Evolutionary conservation across 2,329 filamentous ascomycete species (phyloP).

Genomic region (Monascus ruber): DNA sequence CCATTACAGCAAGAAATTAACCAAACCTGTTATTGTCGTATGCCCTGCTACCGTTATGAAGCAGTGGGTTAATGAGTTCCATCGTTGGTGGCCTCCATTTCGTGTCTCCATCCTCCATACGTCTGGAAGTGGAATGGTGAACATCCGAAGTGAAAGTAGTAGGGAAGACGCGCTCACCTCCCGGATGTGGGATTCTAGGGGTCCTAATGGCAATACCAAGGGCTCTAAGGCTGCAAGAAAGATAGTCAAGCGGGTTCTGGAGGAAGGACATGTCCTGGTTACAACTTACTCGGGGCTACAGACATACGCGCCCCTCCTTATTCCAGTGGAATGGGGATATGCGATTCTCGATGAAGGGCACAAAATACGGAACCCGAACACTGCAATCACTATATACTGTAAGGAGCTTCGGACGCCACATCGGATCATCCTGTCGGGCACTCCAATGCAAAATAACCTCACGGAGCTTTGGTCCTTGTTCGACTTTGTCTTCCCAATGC

Average conservation of each 20-base stretch:
- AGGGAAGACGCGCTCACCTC: conserved; percentile 53
- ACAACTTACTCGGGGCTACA: conserved; percentile 96
- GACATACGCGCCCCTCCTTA: conserved; percentile 72
- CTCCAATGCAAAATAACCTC: conserved; percentile 94
- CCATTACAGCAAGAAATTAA: conserved; percentile 79
- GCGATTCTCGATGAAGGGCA: conserved; percentile 94
- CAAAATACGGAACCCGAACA: conserved; percentile 94
- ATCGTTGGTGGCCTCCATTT: conserved; percentile 98
- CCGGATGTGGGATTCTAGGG: conserved; percentile 40
- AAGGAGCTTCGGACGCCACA: conserved; percentile 88
- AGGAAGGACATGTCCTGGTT: conserved; percentile 82
- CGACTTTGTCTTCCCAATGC: conserved; percentile 96
- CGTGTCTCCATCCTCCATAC: conserved; percentile 90
- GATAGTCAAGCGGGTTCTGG: conserved; percentile 70
- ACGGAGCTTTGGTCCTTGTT: conserved; percentile 94
- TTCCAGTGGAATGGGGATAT: conserved; percentile 81
- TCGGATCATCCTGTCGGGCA: conserved; percentile 85
- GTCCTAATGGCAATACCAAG: conserved; percentile 29
- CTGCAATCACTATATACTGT: conserved; percentile 86
- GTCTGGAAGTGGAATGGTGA: conserved; percentile 92
- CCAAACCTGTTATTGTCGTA: conserved; percentile 78
- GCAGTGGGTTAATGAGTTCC: conserved; percentile 98
- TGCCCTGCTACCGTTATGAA: conserved; percentile 89
- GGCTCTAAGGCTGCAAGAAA: conserved; percentile 61
- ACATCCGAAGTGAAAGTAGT: conserved; percentile 51